Evolutionary conservation across 495 filamentous ascomycete species (phyloP).

Genomic region (Penicillium fimorum): DNA sequence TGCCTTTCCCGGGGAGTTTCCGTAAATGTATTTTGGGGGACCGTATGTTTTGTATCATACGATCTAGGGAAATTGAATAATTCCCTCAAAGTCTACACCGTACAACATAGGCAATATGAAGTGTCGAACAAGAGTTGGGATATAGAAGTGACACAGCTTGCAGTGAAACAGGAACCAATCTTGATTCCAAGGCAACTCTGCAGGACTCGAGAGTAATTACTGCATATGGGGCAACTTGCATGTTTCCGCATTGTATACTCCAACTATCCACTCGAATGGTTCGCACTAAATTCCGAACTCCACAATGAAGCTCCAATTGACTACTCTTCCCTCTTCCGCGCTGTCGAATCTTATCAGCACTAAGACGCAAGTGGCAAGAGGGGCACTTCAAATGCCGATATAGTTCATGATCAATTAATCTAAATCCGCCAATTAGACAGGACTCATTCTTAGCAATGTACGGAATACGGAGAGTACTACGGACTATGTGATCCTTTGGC

Average conservation of each 20-base stretch:
- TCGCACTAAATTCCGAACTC: not conserved
- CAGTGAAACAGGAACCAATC: not conserved
- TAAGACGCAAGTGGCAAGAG: not conserved
- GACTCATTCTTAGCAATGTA: not conserved
- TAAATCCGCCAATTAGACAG: not conserved
- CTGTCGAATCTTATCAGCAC: constrained; percentile 11
- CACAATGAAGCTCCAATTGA: not conserved
- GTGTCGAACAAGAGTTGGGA: not conserved
- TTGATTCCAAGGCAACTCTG: not conserved
- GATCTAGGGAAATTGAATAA: not conserved
- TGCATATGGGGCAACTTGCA: not conserved
- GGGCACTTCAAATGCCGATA: not conserved
- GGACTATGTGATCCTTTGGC: not conserved
- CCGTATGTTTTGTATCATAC: not conserved
- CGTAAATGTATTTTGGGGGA: not conserved
- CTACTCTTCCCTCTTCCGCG: not conserved
- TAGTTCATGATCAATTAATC: not conserved
- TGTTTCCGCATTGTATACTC: not conserved
- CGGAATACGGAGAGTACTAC: too few relatives aligned
- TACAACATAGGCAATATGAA: not conserved
- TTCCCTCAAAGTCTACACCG: not conserved
- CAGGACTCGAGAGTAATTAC: too few relatives aligned
- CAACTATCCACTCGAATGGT: not conserved
- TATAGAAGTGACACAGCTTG: not conserved
- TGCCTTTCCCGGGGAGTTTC: not conserved